Evolutionary conservation across 2,329 filamentous ascomycete species (phyloP).

Genomic region (Talaromyces funiculosus): DNA sequence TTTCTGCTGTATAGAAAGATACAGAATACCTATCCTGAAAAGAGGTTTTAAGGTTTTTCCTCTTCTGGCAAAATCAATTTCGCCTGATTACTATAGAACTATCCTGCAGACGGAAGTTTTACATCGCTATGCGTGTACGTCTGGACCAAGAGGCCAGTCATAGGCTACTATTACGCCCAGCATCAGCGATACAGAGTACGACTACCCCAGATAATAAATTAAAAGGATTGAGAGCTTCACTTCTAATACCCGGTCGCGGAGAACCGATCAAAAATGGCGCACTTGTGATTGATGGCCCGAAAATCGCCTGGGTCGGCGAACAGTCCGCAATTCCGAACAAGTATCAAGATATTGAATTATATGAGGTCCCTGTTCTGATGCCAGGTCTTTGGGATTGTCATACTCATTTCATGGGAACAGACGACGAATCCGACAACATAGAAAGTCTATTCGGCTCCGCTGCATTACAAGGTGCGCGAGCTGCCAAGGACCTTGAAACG

Average conservation of each 20-base stretch:
- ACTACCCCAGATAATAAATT: neutral
- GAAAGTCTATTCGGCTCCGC: conserved; percentile 18
- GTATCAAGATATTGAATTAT: conserved; percentile 26
- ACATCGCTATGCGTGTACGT: conserved; percentile 3
- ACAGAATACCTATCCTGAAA: neutral
- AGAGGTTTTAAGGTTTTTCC: no score
- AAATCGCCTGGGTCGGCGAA: conserved; percentile 39
- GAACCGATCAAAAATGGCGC: conserved; percentile 37
- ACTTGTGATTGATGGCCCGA: conserved; percentile 35
- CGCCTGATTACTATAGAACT: neutral
- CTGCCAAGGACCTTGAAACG: conserved; percentile 36
- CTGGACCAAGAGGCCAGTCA: neutral
- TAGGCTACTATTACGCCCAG: conserved; percentile 5
- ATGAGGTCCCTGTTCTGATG: conserved; percentile 42
- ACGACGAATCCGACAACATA: conserved; percentile 18
- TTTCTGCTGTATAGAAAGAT: neutral
- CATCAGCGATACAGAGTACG: neutral
- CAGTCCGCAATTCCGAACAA: conserved; percentile 26
- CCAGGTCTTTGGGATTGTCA: conserved; percentile 53
- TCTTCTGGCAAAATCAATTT: neutral
- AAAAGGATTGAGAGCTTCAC: conserved; percentile 4
- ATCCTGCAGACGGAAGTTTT: neutral
- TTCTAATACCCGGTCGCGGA: conserved; percentile 47
- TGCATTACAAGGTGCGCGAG: conserved; percentile 38
- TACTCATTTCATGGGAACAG: conserved; percentile 43